Evolutionary conservation across 2,329 filamentous ascomycete species (phyloP), one percentile per base, ranked within the genome.

Genomic region (Epichloe gansuensis): DNA sequence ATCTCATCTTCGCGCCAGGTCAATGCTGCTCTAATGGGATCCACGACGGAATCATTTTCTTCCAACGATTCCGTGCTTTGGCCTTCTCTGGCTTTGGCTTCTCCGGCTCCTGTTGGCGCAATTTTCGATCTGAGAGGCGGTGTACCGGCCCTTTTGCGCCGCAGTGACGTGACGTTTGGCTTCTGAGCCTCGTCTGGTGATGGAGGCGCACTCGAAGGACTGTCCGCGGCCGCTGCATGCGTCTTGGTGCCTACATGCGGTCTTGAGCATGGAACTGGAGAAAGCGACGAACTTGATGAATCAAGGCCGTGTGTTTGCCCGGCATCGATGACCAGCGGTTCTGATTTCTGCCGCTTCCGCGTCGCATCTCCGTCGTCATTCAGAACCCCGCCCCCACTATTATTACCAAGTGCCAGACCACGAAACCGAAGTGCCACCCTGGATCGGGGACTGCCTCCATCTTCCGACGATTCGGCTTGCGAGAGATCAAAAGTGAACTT

Each of bases 1-100:
- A 85, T 84, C 61, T 84, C 81, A 57, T 84, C 76, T 56, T 83
- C 79, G 59, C 80, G 80, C 81, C 81, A 85, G 2, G 81, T 84
- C 50, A 84, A 68, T 3, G 78, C 74, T 6, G 80, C 78, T 38
- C 79, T 72, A 9, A 81, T 61, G 0, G 77, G 76, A 51, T 81
- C 78, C 50, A 72, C 66, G 31, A 78, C 59, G 12, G 67, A 69
- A 8, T 68, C 64, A 8, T 69, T 65, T 15, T 55, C 55, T 34
- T 59, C 61, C n/a, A 13, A 13, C 15, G 23, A 53, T 54, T 17
- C 59, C 54, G 9, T 55, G 25, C 17, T 9, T 12, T 25, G 13
- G 8, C 21, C 21, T 12, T 31, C 38, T 35, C 38, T 6, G 5
- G 12, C 25, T 7, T n/a, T 15, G 21, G 17, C 11, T 21, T 46